These are phyloP conservation scores for Suillus variegatus DNA, from an alignment of 768 basidiomycete genomes.

Conservation along the genomic window DNA sequence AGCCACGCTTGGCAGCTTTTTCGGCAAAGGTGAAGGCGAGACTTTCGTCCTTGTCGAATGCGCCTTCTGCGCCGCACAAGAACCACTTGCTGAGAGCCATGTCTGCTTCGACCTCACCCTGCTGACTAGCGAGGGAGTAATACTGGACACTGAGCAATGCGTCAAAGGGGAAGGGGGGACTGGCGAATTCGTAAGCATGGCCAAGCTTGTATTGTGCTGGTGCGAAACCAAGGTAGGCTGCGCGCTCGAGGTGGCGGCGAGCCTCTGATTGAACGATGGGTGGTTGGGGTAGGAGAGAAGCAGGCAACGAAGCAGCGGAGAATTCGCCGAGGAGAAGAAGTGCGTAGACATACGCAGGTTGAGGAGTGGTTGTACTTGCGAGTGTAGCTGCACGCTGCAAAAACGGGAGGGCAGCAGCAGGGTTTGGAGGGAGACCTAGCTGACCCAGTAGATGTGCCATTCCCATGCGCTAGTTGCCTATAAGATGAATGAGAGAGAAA, in stretches of 20 bases:
- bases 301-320: conserved; percentile 57
- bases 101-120: conserved; percentile 90
- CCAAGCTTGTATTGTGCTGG: conserved; percentile 94
- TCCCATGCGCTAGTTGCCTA: conserved; percentile 70
- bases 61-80: conserved; percentile 76
- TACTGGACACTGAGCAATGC: conserved; percentile 89
- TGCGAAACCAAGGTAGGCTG: conserved; percentile 82
- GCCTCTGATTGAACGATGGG: conserved; percentile 56
- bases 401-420: conserved; percentile 62
- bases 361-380: conserved; percentile 74
- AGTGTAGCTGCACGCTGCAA: conserved; percentile 78
- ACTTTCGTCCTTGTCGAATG: conserved; percentile 84
- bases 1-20: conserved; percentile 74
- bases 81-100: conserved; percentile 99
- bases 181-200: conserved; percentile 89
- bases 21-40: conserved; percentile 90
- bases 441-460: conserved; percentile 93
- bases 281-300: conserved; percentile 50
- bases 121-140: conserved; percentile 79
- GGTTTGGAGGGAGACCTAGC: conserved; percentile 59
- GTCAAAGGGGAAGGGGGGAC: conserved; percentile 83
- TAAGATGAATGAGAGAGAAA: conserved; percentile 9
- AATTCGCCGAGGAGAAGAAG: conserved; percentile 86
- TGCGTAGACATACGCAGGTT: conserved; percentile 89
- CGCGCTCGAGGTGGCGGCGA: conserved; percentile 74